Base-by-base conservation (phyloP, 495 filamentous ascomycete species). In the Penicillium egyptiacum region DNA sequence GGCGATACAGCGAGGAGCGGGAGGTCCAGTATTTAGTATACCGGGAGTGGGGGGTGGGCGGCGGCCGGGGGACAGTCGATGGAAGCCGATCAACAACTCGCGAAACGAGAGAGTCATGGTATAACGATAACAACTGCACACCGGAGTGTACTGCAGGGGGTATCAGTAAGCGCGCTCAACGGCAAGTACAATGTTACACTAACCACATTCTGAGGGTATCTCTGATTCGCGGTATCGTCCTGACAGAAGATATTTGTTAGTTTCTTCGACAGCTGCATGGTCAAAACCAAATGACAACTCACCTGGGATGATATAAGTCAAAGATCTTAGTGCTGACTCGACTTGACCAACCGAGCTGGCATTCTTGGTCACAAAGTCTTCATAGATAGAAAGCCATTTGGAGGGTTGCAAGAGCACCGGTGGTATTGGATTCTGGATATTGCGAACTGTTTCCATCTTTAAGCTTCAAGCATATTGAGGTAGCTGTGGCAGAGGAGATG, bases 241-340 rank as follows among this genome's bases (percentile, higher is more conserved):
- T 92, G 59, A 22, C n/a, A 28, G 22, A 50, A 23, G 2, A 28
- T 0, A 20, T 12, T 37, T 22, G 53, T 20, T 14, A 53, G 26
- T 16, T 11, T 9, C 12, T 30, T 22, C 19, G 17, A 41, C 14
- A 28, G 8, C 4, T 11, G 25, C 1, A 17, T 14, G 4, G 8
- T 26, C 28, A 35, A 12, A 12, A 4, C 4, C 22, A 28, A 53
- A 35, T 25, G 8, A 17, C 10, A 16, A 23, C 77, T 48, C 64
- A 91, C 88, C 90, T 46, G 94, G 94, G 25, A 98, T 92, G 63
- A 98, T 92, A 69, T 98, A 98, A 20, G 92, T 95, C 50, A 98
- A 75, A 5, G 89, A 93, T 20, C 95, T 85, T 66, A 98, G 76
- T 16, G 90, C 90, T 41, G 89, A 93, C 76, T 98, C 94, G 55